Conservation (phyloP, 441 rosid genomes). For the Brassica hybrid region DNA sequence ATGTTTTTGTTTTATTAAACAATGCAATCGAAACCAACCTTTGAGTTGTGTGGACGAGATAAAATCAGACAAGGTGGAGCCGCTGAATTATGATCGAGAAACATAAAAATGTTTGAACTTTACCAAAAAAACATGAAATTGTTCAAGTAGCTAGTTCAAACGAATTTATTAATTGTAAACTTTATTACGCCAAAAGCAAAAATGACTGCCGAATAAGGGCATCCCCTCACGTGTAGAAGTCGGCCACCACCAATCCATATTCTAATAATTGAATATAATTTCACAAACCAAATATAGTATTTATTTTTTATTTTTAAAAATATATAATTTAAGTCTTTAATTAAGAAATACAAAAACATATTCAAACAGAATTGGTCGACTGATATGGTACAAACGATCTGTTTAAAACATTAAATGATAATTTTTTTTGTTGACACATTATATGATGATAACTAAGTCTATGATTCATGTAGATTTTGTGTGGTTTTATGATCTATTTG, state of each 20-base stretch:
- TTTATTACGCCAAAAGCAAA: slow-evolving; percentile 19
- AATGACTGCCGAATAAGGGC: slow-evolving; percentile 39
- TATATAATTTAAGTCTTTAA: neutral
- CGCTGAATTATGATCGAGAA: slow-evolving; percentile 29
- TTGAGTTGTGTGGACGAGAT: slow-evolving; percentile 32
- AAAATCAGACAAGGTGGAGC: slow-evolving; percentile 31
- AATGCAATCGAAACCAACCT: slow-evolving; percentile 22
- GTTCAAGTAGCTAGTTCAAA: slow-evolving; percentile 34
- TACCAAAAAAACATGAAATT: neutral
- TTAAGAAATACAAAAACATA: neutral
- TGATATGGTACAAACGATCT: neutral
- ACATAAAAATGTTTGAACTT: slow-evolving; percentile 35
- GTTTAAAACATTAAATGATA: neutral
- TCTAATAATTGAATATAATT: slow-evolving; percentile 21
- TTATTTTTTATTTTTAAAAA: neutral
- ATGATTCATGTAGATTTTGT: neutral
- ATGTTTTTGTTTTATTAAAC: neutral
- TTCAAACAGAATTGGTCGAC: neutral
- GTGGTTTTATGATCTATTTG: neutral
- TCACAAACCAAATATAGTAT: slow-evolving; percentile 1
- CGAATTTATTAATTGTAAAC: slow-evolving; percentile 32
- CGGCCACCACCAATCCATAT: slow-evolving; percentile 42
- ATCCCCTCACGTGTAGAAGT: slow-evolving; percentile 43
- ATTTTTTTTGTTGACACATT: too few relatives aligned
- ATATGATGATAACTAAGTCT: neutral